Evolutionary conservation across 2,329 filamentous ascomycete genomes (phyloP), one percentile per base, ranked within the genome.

Genomic region (Aspergillaceae sp.): DNA sequence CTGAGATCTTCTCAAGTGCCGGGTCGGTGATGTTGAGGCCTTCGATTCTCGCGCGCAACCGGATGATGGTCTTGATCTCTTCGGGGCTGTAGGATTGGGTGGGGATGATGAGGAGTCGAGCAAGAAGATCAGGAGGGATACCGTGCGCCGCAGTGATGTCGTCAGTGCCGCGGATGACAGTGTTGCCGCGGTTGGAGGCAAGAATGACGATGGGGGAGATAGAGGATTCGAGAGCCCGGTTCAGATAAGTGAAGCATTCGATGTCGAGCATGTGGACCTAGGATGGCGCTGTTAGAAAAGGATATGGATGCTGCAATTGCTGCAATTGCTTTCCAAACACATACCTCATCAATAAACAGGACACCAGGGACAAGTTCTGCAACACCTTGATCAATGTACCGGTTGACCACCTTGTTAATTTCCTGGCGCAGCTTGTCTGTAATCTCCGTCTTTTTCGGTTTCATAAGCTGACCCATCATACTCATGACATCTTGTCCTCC

Each of bases 381-480:
- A 30, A 97, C 89, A 51, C 92, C 92, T 72, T 97, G 91, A 65
- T 97, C 92, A 57, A 98, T 98, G 71, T 97, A 98, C 69, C 91
- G 89, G 77, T 89, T 95, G 56, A 98, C 92, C 29, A 98, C 91
- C 74, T 97, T 97, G 80, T 98, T 96, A 74, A 98, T 97, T 73
- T 98, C 92, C 46, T 80, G 76, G 50, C 92, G 82, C 62, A 98
- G 74, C 75, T 98, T 98, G 71, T 98, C 92, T 29, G 92, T 98
- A 62, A 98, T 97, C 68, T 98, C 92, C 4, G 92, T 98, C 83
- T 96, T 96, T 75, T 94, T 94, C 51, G 92, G 92, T 78, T 97
- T 97, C 89, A 97, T 96, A 62, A 98, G 74, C 71, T 98, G 92
- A 60, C 92, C 92, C 91, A 98, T 97, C 92, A 98, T 97, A 74